Evolutionary conservation across 805 yeast species (phyloP).

Genomic region (Blastobotrys attinorum): DNA sequence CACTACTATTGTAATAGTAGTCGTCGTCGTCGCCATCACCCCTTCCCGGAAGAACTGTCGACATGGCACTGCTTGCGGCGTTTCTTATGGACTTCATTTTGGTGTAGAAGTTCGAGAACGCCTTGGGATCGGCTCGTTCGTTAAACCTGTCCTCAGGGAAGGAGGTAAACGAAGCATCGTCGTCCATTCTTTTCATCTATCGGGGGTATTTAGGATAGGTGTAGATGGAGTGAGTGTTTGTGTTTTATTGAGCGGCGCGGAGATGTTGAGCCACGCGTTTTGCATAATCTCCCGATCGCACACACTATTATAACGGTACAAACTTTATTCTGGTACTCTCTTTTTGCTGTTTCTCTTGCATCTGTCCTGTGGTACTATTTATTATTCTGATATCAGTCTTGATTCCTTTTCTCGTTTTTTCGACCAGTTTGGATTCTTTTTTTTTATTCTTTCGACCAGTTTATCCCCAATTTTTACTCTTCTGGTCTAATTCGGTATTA

Average conservation of each 20-base stretch:
- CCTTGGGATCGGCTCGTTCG: slow-evolving; percentile 14
- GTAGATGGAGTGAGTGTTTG: too few species aligned
- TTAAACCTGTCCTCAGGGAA: slow-evolving; percentile 19
- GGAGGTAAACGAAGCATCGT: slow-evolving; percentile 11
- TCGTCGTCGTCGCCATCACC: not conserved
- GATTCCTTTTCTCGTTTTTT: too few species aligned
- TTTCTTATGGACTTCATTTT: slow-evolving; percentile 17
- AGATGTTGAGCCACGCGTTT: too few species aligned
- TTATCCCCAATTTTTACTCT: too few species aligned
- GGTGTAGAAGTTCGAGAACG: slow-evolving; percentile 16
- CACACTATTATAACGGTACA: too few species aligned
- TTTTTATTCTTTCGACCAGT: too few species aligned
- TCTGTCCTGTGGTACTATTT: not conserved
- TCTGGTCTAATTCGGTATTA: too few species aligned
- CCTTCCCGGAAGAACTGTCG: slow-evolving; percentile 14
- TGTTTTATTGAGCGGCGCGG: too few species aligned
- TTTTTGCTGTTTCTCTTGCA: not conserved
- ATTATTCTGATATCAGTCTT: not conserved
- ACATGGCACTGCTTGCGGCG: slow-evolving; percentile 20
- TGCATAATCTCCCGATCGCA: too few species aligned
- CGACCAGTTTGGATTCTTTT: too few species aligned
- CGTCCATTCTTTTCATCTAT: not conserved
- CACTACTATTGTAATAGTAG: too few species aligned
- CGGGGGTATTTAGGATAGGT: not conserved
- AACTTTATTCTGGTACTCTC: too few species aligned